phyloP scores from a whole-genome alignment of 306 rosid species.

The Fagus crenata region DNA sequence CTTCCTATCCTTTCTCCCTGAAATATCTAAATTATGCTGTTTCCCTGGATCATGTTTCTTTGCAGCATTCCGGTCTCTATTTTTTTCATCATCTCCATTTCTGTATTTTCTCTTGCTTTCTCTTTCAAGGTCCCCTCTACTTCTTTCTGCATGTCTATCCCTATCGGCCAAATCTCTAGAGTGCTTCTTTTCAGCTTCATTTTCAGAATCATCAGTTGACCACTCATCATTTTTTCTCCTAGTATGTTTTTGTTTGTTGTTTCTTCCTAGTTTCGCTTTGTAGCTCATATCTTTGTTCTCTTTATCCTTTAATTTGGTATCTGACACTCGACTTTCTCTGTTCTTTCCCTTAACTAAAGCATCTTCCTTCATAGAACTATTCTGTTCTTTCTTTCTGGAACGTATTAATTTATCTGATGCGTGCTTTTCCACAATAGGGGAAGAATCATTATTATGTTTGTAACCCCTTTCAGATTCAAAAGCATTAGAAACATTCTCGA shows the following conservation, averaged over 20 bases:
- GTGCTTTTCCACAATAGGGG: conserved; percentile 39
- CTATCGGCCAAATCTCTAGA: conserved; percentile 46
- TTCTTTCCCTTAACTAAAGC: conserved; percentile 42
- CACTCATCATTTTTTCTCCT: conserved; percentile 12
- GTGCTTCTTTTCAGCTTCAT: conserved; percentile 51
- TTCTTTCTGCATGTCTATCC: conserved; percentile 46
- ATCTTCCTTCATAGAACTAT: conserved; percentile 40
- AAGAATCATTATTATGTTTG: conserved; percentile 31
- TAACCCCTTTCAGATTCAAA: conserved; percentile 40
- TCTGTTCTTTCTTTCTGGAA: conserved; percentile 55
- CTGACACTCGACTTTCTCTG: conserved; percentile 33
- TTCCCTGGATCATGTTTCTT: conserved; percentile 55
- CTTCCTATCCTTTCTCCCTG: conserved; percentile 50
- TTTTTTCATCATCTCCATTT: conserved; percentile 49
- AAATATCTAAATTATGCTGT: conserved; percentile 35
- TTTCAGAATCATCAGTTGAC: conserved; percentile 34
- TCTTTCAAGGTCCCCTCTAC: conserved; percentile 52
- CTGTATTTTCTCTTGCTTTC: conserved; percentile 55
- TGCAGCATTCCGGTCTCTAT: conserved; percentile 32
- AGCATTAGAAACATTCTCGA: conserved; percentile 39
- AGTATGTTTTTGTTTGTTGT: conserved; percentile 24
- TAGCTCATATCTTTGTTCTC: conserved; percentile 22
- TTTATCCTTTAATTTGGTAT: conserved; percentile 40
- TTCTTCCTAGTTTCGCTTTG: conserved; percentile 26
- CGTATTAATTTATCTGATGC: conserved; percentile 35